These are phyloP conservation scores for Entomortierella lignicola DNA, from an alignment of 192 early-diverging fungal genomes.

Conservation along the genomic window DNA sequence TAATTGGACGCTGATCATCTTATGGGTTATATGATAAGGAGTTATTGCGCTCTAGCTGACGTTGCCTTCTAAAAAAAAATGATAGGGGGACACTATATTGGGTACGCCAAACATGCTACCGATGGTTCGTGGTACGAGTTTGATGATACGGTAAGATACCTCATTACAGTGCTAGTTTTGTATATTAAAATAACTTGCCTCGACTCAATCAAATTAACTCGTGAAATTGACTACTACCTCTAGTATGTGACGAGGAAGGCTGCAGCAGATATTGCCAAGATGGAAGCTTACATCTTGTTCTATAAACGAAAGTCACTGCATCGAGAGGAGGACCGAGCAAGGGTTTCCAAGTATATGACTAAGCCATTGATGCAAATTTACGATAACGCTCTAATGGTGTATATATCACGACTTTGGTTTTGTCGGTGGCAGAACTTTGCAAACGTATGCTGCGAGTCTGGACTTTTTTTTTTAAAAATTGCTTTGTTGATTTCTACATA, in stretches of 20 bases:
- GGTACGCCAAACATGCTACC: constrained; percentile 48
- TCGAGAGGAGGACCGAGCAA: constrained; percentile 41
- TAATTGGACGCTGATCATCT: not conserved
- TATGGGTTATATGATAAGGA: no score
- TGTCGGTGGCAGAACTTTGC: constrained; percentile 47
- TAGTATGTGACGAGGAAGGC: constrained; percentile 57
- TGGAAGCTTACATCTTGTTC: constrained; percentile 57
- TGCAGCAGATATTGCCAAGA: constrained; percentile 42
- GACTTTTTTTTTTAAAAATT: no score
- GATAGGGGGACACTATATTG: constrained; percentile 57
- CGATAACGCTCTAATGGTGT: constrained; percentile 39
- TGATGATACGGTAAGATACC: constrained; percentile 63
- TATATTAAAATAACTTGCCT: no score
- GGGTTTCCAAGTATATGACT: constrained; percentile 47
- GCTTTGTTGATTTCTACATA: no score
- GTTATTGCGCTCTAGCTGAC: no score
- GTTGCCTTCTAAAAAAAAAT: no score
- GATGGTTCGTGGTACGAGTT: constrained; percentile 57
- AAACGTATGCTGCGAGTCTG: constrained; percentile 22
- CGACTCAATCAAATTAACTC: no score
- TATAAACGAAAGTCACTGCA: constrained; percentile 40
- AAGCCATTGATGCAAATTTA: constrained; percentile 39
- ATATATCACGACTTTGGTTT: constrained; percentile 57
- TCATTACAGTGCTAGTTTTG: constrained; percentile 2
- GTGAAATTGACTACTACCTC: no score